Evolutionary conservation across 1,284 basidiomycete genomes (phyloP).

Genomic region (Vanrija sp.): DNA sequence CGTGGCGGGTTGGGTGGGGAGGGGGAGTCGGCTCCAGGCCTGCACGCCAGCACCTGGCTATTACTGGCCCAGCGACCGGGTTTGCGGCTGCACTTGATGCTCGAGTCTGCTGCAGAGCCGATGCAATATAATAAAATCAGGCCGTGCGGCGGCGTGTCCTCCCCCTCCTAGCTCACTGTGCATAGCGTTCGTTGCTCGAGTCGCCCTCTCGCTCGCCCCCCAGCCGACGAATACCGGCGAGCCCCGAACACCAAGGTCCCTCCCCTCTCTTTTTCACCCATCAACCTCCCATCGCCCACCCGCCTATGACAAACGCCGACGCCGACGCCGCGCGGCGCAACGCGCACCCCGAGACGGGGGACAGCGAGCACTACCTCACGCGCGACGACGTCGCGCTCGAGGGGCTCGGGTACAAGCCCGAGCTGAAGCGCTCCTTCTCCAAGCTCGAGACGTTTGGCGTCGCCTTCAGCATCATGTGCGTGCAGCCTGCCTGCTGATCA

Average conservation of each 20-base stretch:
- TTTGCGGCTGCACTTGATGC: no score
- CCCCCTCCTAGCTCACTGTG: no score
- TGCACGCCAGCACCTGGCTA: no score
- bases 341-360: no score
- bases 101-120: no score
- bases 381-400: slow-evolving; percentile 27
- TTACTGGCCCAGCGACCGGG: no score
- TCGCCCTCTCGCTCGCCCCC: no score
- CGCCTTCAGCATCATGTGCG: slow-evolving; percentile 54
- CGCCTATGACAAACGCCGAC: not conserved
- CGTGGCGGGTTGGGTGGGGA: not conserved
- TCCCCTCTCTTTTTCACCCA: not conserved
- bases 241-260: not conserved
- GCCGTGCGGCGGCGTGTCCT: no score
- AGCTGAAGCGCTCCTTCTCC: slow-evolving; percentile 64
- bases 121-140: no score
- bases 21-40: no score
- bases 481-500: not conserved
- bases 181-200: no score
- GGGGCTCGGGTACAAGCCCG: slow-evolving; percentile 59
- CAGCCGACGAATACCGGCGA: no score
- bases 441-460: slow-evolving; percentile 58
- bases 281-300: not conserved
- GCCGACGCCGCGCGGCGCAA: not conserved
- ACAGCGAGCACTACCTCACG: slow-evolving; percentile 1